Evolutionary conservation across 371 early-diverging fungal genomes (phyloP).

Genomic region (Blakeslea trispora): DNA sequence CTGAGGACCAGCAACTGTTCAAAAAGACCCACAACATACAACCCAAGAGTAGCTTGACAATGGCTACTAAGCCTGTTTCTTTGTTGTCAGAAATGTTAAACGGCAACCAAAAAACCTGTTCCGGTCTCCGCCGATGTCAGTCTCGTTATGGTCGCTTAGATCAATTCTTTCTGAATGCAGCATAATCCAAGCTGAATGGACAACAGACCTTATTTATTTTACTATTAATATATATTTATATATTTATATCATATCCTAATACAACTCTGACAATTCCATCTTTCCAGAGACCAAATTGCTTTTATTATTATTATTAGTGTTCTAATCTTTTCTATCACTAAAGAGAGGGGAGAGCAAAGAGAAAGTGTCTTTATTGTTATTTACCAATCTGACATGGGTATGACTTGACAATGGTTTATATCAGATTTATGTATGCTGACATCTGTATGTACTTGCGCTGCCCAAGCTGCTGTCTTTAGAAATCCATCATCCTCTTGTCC

Average conservation of each 20-base stretch:
- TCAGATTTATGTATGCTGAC: conserved; percentile 2
- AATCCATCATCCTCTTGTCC: conserved; percentile 31
- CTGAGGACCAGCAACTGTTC: conserved; percentile 5
- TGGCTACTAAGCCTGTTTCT: conserved; percentile 23
- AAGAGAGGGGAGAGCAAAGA: too few relatives aligned
- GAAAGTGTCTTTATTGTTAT: neutral
- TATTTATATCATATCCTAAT: too few relatives aligned
- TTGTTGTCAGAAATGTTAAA: conserved; percentile 26
- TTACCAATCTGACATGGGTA: conserved; percentile 21
- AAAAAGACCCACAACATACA: conserved; percentile 2
- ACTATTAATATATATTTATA: too few relatives aligned
- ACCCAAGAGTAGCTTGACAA: neutral
- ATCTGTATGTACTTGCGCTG: conserved; percentile 48
- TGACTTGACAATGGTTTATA: conserved; percentile 6
- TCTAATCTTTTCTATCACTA: neutral
- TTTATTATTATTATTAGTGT: neutral
- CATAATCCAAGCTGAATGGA: neutral
- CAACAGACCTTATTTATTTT: neutral
- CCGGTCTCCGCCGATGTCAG: conserved; percentile 31
- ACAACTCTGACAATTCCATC: too few relatives aligned
- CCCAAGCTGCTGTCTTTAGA: conserved; percentile 45
- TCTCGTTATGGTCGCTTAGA: conserved; percentile 27
- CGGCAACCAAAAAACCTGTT: conserved; percentile 3
- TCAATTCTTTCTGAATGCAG: conserved; percentile 24
- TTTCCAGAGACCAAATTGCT: too few relatives aligned